Percentiles rank a stretch among this genome's conserved stretches.
phyloP scores from a whole-genome alignment of 1,139 yeast species.

The Blastobotrys malaysiensis region DNA sequence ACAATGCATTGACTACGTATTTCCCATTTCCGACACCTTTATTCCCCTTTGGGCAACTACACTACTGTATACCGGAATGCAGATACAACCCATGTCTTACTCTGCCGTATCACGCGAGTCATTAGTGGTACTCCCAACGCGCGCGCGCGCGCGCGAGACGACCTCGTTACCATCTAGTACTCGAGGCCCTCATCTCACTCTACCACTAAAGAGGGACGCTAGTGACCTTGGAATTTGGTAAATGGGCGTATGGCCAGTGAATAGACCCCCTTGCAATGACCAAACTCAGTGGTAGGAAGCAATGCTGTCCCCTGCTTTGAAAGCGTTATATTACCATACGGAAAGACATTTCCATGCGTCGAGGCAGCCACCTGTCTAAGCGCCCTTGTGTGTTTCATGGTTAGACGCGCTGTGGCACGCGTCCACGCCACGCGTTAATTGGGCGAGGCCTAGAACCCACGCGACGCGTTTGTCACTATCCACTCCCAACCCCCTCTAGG shows the following conservation, averaged over 20 bases:
- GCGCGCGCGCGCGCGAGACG: not conserved
- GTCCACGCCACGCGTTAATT: not conserved
- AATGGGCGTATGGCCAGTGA: too few relatives aligned
- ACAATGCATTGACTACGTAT: not conserved
- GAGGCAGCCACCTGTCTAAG: too few relatives aligned
- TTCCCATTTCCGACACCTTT: not conserved
- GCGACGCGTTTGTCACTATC: slow-evolving; percentile 6
- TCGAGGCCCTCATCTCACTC: too few relatives aligned
- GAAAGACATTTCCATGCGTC: too few relatives aligned
- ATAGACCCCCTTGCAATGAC: too few relatives aligned
- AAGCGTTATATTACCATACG: too few relatives aligned
- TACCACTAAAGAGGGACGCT: too few relatives aligned
- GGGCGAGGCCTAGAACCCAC: not conserved
- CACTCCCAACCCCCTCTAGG: not conserved
- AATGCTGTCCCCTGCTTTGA: too few relatives aligned
- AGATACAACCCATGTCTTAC: not conserved
- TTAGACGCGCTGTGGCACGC: not conserved
- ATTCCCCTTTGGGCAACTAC: not conserved
- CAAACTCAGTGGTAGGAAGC: too few relatives aligned
- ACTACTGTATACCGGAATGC: not conserved
- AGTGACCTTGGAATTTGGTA: too few relatives aligned
- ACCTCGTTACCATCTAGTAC: too few relatives aligned
- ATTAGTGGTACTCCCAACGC: not conserved
- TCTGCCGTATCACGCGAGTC: not conserved
- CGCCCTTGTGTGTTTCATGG: not conserved